Evolutionary conservation across 306 rosid genomes (phyloP), one percentile per base, ranked within the genome.

Genomic region (Lathyrus tuberosus): DNA sequence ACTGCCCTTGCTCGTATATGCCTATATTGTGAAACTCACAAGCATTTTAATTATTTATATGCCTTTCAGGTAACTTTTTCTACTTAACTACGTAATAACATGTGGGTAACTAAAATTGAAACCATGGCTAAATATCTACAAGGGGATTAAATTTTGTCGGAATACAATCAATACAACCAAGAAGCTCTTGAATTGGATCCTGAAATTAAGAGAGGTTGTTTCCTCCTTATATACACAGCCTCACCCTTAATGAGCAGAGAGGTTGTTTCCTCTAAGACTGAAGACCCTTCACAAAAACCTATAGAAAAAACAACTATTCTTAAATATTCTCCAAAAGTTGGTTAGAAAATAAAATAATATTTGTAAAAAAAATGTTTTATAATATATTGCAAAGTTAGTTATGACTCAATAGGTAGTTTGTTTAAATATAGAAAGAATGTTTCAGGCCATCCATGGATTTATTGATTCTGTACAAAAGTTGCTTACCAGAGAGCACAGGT

Each of bases 1-100:
- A 75, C 84, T 16, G 91, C 97, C 62, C 91, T 93, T 79, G 90
- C 83, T 62, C 91, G 98, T 59, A 90, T 90, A 64, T 90, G 98
- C 76, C 71, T 79, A 77, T 90, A 82, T 67, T 90, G 98, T 80
- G 98, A 93, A 82, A 85, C 83, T 31, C 97, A 93, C 61, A 88
- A 78, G 79, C 94, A 86, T 88, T 93, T 93, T 82, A 90, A 88
- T 80, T 93, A 85, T 80, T 81, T 93, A 65, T 88, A 88, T 83
- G 72, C 86, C 70, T 93, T 93, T 82, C 96, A 93, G 98, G 98
- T 90, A 84, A 62, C n/a, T 2, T 56, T 62, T 38, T 57, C 20
- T 33, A 8, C 58, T 9, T 42, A 42, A 61, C 53, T 49, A 69
- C 20, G 26, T 31, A 31, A 24, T 30, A 30, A 47, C 44, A 10